A percentile compares a stretch with the other conserved stretches of the same genome.
phyloP scores from a whole-genome alignment of 1,284 basidiomycete genomes.

The Heterobasidion parviporum region DNA sequence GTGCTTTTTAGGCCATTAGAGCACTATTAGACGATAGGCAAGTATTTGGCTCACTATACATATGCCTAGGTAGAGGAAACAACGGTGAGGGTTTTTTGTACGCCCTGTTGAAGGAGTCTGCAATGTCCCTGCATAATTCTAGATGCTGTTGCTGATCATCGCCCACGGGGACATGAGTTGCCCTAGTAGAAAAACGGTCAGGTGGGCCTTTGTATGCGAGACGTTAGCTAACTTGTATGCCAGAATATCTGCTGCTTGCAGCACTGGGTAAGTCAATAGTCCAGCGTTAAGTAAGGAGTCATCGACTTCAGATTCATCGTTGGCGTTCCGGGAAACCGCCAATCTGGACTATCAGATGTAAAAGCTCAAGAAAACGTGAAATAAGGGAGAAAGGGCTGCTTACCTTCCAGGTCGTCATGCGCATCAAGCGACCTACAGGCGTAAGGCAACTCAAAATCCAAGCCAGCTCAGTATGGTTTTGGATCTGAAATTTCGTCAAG shows the following conservation, averaged over 20 bases:
- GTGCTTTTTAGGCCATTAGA: slow-evolving; percentile 37
- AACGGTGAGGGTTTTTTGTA: slow-evolving; percentile 35
- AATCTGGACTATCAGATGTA: slow-evolving; percentile 53
- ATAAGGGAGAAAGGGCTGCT: slow-evolving; percentile 7
- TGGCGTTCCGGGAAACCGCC: slow-evolving; percentile 66
- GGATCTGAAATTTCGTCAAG: slow-evolving; percentile 48
- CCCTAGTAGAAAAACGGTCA: slow-evolving; percentile 32
- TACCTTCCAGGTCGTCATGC: slow-evolving; percentile 97
- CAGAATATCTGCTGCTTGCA: slow-evolving; percentile 92
- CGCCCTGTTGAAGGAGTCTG: slow-evolving; percentile 74
- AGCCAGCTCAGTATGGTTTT: slow-evolving; percentile 80
- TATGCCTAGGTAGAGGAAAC: slow-evolving; percentile 69
- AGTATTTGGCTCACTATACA: slow-evolving; percentile 59
- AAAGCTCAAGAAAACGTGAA: background rate
- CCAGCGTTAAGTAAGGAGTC: slow-evolving; percentile 80
- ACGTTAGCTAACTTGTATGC: slow-evolving; percentile 58
- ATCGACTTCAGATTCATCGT: slow-evolving; percentile 68
- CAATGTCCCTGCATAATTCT: slow-evolving; percentile 81
- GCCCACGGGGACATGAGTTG: slow-evolving; percentile 92
- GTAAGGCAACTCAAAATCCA: slow-evolving; percentile 89
- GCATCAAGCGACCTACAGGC: slow-evolving; percentile 71
- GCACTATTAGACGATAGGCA: background rate
- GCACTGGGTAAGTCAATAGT: slow-evolving; percentile 85
- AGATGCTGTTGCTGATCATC: slow-evolving; percentile 95
- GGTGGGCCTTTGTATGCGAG: background rate